Conservation (phyloP, 805 yeast genomes). For the Candida palmyrensis region DNA sequence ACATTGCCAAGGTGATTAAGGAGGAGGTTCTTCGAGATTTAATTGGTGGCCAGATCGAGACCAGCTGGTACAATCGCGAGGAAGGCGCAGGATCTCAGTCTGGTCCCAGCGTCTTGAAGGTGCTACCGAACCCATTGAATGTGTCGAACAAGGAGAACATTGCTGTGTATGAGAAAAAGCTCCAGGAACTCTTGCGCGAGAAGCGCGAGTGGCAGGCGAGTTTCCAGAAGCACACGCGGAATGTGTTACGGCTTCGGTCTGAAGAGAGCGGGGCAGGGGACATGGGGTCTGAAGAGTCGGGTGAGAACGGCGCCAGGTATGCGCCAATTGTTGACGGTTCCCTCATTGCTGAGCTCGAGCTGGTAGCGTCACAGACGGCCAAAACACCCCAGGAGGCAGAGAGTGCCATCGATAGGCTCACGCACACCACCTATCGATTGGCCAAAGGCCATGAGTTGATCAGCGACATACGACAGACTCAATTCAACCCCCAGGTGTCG, state of each 20-base stretch:
- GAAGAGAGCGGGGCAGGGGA: conserved; percentile 7
- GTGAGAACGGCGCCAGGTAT: too few relatives aligned
- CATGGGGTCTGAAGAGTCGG: too few relatives aligned
- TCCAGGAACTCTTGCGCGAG: conserved; percentile 41
- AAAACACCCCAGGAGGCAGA: conserved; percentile 15
- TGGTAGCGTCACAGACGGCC: conserved; percentile 8
- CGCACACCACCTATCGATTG: conserved; percentile 25
- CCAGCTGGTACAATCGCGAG: conserved; percentile 60
- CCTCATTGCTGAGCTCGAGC: conserved; percentile 9
- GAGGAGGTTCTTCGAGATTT: conserved; percentile 59
- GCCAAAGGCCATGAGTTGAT: conserved; percentile 19
- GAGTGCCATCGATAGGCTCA: conserved; percentile 33
- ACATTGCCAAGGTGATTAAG: conserved; percentile 58
- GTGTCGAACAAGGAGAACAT: conserved; percentile 45
- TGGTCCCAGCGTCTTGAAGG: conserved; percentile 20
- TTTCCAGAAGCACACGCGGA: conserved; percentile 13
- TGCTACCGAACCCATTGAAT: conserved; percentile 60
- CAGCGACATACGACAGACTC: conserved; percentile 11
- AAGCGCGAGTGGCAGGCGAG: conserved; percentile 42
- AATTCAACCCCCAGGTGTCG: conserved; percentile 16
- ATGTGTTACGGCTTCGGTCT: conserved; percentile 11
- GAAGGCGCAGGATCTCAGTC: conserved; percentile 16
- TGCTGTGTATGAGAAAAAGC: conserved; percentile 39
- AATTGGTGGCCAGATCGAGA: conserved; percentile 51
- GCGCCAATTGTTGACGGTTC: conserved; percentile 12